A percentile compares a stretch with the other conserved stretches of the same genome.
These are phyloP conservation scores for Mycoemilia scoparia DNA, from an alignment of 192 early-diverging fungal genomes.

Conservation along the genomic window DNA sequence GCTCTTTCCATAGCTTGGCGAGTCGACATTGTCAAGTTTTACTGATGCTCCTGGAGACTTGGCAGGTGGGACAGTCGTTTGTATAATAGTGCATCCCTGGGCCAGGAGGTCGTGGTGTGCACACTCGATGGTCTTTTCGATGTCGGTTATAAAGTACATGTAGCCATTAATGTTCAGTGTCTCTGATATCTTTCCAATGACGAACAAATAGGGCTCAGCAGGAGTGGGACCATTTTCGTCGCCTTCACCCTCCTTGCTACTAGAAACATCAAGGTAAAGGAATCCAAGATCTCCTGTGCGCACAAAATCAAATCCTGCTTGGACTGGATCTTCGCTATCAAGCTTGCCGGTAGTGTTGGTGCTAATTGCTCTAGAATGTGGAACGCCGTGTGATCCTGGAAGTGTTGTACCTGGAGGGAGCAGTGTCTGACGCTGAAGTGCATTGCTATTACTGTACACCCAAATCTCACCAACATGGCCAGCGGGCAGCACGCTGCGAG, in stretches of 20 bases:
- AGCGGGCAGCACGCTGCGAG: slow-evolving; percentile 41
- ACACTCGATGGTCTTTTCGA: slow-evolving; percentile 57
- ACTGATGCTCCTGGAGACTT: not conserved
- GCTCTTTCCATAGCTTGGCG: not conserved
- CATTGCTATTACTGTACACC: slow-evolving; percentile 40
- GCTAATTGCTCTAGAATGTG: no score
- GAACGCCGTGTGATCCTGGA: no score
- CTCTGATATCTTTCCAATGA: slow-evolving; percentile 51
- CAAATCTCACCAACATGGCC: slow-evolving; percentile 73
- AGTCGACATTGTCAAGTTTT: slow-evolving; percentile 1
- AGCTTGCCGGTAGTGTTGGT: slow-evolving; percentile 20
- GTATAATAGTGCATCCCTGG: slow-evolving; percentile 16
- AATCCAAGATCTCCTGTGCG: slow-evolving; percentile 74
- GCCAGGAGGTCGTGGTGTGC: slow-evolving; percentile 26
- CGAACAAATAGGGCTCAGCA: slow-evolving; percentile 57
- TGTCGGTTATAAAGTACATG: slow-evolving; percentile 52
- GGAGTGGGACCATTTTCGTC: slow-evolving; percentile 33
- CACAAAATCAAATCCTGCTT: slow-evolving; percentile 50
- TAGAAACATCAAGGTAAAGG: slow-evolving; percentile 49
- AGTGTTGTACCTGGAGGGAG: slow-evolving; percentile 4
- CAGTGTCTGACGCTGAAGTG: slow-evolving; percentile 10
- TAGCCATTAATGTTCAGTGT: slow-evolving; percentile 51
- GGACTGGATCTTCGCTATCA: slow-evolving; percentile 34
- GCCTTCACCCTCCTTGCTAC: no score
- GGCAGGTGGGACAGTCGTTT: slow-evolving; percentile 11